phyloP scores from a whole-genome alignment of 2,329 filamentous ascomycete genomes.

The Fusarium chuoi region DNA sequence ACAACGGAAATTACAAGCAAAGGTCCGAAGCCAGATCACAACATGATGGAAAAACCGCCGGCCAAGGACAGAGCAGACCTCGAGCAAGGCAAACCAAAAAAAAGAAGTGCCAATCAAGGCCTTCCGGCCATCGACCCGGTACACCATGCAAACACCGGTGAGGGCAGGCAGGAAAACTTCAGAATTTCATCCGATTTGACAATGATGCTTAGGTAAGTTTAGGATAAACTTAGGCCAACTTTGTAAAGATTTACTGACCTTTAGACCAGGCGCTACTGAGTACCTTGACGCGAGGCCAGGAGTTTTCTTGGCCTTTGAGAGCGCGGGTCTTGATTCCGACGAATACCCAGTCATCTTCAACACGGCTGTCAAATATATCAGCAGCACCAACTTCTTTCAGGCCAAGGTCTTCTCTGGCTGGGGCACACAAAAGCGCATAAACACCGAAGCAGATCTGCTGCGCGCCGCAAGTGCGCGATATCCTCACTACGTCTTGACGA shows the following conservation, averaged over 20 bases:
- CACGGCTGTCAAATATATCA: neutral
- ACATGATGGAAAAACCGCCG: neutral
- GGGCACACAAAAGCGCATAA: rapidly evolving
- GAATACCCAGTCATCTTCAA: neutral
- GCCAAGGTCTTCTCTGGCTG: rapidly evolving
- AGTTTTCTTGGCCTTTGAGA: too few relatives aligned
- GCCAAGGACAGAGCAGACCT: neutral
- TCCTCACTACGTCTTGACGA: neutral
- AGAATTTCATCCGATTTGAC: too few relatives aligned
- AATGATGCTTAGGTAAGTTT: too few relatives aligned
- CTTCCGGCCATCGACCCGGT: too few relatives aligned
- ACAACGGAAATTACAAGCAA: neutral
- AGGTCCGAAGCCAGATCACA: neutral
- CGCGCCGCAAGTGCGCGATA: neutral
- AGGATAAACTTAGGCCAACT: too few relatives aligned
- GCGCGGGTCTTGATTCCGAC: rapidly evolving
- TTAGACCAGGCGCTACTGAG: too few relatives aligned
- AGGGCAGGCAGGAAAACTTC: too few relatives aligned
- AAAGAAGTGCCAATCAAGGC: neutral
- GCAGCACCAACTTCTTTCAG: neutral
- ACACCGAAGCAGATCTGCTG: neutral
- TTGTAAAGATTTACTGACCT: too few relatives aligned
- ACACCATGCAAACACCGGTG: too few relatives aligned
- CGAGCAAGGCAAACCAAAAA: neutral
- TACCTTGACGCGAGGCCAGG: too few relatives aligned